phyloP scores from a whole-genome alignment of 1,139 yeast genomes.

The Pneumocystis carinii region DNA sequence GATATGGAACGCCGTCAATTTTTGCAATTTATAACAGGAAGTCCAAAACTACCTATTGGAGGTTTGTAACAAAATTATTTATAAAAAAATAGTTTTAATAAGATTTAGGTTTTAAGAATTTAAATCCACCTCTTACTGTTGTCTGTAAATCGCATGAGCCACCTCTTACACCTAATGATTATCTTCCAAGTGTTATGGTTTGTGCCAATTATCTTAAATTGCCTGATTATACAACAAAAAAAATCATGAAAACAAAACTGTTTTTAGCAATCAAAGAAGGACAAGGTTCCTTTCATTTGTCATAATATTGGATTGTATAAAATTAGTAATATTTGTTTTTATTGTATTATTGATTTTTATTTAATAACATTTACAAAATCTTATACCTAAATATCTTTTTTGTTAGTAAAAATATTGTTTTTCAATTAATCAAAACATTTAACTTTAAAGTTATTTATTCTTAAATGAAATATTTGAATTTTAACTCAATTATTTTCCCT shows the following conservation, averaged over 20 bases:
- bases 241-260: constrained; percentile 43
- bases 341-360: background rate
- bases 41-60: constrained; percentile 86
- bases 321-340: background rate
- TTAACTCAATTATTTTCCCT: background rate
- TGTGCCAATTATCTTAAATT: constrained; percentile 88
- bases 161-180: constrained; percentile 52
- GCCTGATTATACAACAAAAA: constrained; percentile 60
- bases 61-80: constrained; percentile 22
- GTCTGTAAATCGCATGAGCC: constrained; percentile 69
- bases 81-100: background rate
- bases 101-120: constrained; percentile 45
- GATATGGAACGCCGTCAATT: constrained; percentile 50
- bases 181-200: constrained; percentile 94
- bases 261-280: constrained; percentile 73
- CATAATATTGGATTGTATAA: constrained; percentile 25
- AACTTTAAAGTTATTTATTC: background rate
- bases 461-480: background rate
- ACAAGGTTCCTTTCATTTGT: constrained; percentile 71
- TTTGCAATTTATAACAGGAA: constrained; percentile 79
- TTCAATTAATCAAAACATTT: background rate
- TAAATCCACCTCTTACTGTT: constrained; percentile 73
- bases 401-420: background rate
- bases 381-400: background rate
- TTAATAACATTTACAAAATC: background rate